Conservation (phyloP, 257 asterid species). For the Capsicum chinense region DNA sequence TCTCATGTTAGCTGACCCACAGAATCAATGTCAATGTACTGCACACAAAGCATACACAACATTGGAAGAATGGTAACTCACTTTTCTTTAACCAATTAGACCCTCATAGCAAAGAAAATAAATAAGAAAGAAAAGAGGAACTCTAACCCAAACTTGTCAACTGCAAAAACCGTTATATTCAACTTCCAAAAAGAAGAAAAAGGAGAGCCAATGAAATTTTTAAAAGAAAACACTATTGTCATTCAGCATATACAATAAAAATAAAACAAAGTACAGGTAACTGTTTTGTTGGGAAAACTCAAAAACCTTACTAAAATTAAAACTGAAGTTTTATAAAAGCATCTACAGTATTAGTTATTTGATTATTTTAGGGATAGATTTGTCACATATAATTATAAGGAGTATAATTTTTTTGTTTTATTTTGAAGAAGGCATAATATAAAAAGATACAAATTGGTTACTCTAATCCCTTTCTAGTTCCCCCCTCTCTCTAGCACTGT, state of each 20-base stretch:
- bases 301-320: neutral
- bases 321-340: neutral
- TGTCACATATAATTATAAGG: neutral
- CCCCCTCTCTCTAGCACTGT: constrained; percentile 8
- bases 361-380: neutral
- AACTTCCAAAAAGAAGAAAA: neutral
- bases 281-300: neutral
- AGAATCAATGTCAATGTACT: neutral
- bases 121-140: neutral
- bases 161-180: constrained; percentile 26
- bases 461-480: neutral
- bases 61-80: constrained; percentile 8
- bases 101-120: neutral
- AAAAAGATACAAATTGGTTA: constrained; percentile 23
- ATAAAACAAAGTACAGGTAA: neutral
- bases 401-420: neutral
- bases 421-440: constrained; percentile 19
- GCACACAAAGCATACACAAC: neutral
- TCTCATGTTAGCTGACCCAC: constrained; percentile 21
- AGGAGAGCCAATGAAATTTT: neutral
- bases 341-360: neutral
- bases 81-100: constrained; percentile 23
- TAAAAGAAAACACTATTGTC: neutral
- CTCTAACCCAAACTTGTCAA: constrained; percentile 13
- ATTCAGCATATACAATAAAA: neutral